These are phyloP conservation scores for Aspergillus alliaceus DNA, from an alignment of 2,329 filamentous ascomycete genomes.

Conservation along the genomic window DNA sequence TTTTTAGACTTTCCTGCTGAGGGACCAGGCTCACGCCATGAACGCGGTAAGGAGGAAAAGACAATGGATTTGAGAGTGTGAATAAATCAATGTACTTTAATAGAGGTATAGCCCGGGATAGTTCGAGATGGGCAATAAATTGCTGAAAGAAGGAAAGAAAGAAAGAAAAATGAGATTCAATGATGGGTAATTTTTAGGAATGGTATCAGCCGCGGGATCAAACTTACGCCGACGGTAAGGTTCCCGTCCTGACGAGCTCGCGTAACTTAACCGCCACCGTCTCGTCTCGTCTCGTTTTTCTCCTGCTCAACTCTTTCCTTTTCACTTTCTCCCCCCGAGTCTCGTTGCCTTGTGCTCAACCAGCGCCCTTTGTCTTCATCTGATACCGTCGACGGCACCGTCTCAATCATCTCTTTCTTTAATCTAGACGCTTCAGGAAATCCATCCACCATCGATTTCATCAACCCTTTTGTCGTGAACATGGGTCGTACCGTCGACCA, in stretches of 20 bases:
- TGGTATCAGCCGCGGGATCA: constrained; percentile 2
- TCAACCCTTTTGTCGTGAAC: constrained; percentile 27
- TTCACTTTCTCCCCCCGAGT: constrained; percentile 19
- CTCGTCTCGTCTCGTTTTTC: constrained; percentile 17
- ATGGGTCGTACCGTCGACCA: constrained; percentile 55
- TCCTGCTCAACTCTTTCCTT: constrained; percentile 14
- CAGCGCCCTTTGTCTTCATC: constrained; percentile 14
- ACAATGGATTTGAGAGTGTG: background rate
- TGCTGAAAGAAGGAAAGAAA: background rate
- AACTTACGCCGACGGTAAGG: constrained; percentile 2
- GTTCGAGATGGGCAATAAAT: background rate
- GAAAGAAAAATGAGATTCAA: background rate
- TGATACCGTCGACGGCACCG: constrained; percentile 3
- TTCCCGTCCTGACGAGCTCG: constrained; percentile 1
- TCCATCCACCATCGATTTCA: constrained; percentile 25
- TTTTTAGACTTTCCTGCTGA: background rate
- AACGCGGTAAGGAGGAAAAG: background rate
- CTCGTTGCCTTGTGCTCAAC: constrained; percentile 12
- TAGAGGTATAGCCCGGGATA: background rate
- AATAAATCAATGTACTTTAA: background rate
- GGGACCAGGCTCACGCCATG: background rate
- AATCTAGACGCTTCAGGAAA: constrained; percentile 6
- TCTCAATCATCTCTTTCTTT: constrained; percentile 15
- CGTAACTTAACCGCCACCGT: constrained; percentile 10
- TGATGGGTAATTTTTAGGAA: background rate